Evolutionary conservation across 371 early-diverging fungal species (phyloP).

Genomic region (Lichtheimia hyalospora): DNA sequence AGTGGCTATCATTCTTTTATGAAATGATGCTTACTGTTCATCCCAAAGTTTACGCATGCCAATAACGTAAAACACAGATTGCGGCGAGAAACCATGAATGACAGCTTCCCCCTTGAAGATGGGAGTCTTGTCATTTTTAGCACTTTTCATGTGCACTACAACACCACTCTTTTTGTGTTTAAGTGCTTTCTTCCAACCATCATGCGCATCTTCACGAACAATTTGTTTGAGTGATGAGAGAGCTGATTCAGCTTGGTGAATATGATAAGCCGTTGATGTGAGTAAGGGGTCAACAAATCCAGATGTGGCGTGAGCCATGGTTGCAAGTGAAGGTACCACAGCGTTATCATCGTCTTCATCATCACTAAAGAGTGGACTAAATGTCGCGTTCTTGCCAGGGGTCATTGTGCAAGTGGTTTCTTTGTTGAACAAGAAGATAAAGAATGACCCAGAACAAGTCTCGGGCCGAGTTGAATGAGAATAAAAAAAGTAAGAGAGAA

Average conservation of each 20-base stretch:
- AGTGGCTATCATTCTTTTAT: constrained; percentile 18
- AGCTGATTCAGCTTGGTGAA: constrained; percentile 47
- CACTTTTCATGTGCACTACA: constrained; percentile 54
- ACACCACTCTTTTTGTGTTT: constrained; percentile 64
- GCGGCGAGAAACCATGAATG: constrained; percentile 65
- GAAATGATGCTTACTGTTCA: constrained; percentile 30
- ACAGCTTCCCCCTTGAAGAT: constrained; percentile 65
- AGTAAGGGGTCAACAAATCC: constrained; percentile 33
- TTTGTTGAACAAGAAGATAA: background rate
- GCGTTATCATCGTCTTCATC: constrained; percentile 31
- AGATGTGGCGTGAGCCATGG: constrained; percentile 9
- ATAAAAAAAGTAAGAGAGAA: background rate
- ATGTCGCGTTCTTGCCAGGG: background rate
- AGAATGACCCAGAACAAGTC: background rate
- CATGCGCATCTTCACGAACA: constrained; percentile 8
- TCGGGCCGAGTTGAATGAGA: background rate
- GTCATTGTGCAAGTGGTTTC: background rate
- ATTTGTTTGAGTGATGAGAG: constrained; percentile 33
- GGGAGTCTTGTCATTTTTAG: constrained; percentile 52
- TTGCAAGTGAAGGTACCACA: constrained; percentile 9
- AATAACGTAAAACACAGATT: constrained; percentile 67
- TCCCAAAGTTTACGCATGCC: constrained; percentile 72
- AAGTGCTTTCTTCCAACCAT: constrained; percentile 68
- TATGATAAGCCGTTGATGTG: constrained; percentile 37
- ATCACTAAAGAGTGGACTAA: constrained; percentile 30